Evolutionary conservation across 371 early-diverging fungal genomes (phyloP).

Genomic region (Haplosporangium sp.): DNA sequence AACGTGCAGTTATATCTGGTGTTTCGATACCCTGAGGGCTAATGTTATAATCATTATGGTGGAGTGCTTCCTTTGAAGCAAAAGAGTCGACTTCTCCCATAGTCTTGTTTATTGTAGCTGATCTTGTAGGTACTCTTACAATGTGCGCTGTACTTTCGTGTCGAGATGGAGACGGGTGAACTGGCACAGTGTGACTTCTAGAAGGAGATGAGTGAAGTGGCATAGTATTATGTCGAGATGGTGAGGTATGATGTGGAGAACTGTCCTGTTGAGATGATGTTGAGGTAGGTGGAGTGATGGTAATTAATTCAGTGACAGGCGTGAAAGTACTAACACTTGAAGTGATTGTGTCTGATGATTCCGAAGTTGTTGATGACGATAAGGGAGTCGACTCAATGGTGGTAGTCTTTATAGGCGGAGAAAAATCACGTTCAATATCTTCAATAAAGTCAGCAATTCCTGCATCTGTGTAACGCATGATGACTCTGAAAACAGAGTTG

Average conservation of each 20-base stretch:
- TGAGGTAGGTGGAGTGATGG: too few species aligned
- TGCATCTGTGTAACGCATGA: constrained; percentile 59
- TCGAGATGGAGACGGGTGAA: not conserved
- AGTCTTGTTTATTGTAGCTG: constrained; percentile 28
- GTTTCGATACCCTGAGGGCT: constrained; percentile 7
- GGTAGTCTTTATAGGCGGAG: constrained; percentile 9
- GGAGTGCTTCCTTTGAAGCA: constrained; percentile 18
- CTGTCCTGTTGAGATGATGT: not conserved
- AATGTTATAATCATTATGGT: constrained; percentile 11
- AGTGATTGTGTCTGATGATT: not conserved
- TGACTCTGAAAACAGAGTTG: constrained; percentile 63
- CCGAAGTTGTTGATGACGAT: not conserved
- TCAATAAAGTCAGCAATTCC: constrained; percentile 59
- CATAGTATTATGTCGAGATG: not conserved
- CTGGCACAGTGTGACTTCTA: not conserved
- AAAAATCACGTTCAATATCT: constrained; percentile 52
- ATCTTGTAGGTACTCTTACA: not conserved
- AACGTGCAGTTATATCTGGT: constrained; percentile 28
- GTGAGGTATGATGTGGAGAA: not conserved
- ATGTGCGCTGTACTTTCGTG: not conserved
- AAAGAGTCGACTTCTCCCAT: constrained; percentile 20
- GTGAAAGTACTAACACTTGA: not conserved
- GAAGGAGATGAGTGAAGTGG: not conserved
- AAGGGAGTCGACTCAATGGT: constrained; percentile 3
- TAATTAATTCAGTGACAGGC: too few species aligned